Conservation (phyloP, 768 basidiomycete species). For the Podaxis sp. region DNA sequence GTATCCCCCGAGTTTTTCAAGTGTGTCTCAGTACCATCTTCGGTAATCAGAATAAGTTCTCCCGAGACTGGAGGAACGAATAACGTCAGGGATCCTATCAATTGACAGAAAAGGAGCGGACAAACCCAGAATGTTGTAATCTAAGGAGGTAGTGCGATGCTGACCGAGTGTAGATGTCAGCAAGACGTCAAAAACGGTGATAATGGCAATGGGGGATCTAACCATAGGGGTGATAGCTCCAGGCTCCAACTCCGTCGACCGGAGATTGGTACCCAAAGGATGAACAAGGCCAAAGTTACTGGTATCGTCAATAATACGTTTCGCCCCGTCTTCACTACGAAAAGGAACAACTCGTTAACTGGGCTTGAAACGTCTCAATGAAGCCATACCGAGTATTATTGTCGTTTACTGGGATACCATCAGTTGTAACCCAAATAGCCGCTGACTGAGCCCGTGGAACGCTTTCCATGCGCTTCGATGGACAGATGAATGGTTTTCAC, state of each 20-base stretch:
- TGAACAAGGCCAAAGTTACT: conserved; percentile 39
- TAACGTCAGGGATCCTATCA: conserved; percentile 5
- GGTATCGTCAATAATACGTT: conserved; percentile 31
- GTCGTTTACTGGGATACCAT: conserved; percentile 47
- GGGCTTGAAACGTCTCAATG: not conserved
- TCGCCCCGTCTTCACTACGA: conserved; percentile 47
- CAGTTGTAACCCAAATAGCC: conserved; percentile 45
- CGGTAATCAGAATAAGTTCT: conserved; percentile 49
- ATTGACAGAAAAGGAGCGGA: not conserved
- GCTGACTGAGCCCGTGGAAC: conserved; percentile 32
- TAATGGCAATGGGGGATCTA: conserved; percentile 11
- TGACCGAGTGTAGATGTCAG: conserved; percentile 12
- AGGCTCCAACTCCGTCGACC: conserved; percentile 52
- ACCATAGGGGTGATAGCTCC: conserved; percentile 48
- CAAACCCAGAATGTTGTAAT: conserved; percentile 57
- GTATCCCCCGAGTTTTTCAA: conserved; percentile 52
- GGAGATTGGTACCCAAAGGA: conserved; percentile 41
- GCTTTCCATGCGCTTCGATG: conserved; percentile 25
- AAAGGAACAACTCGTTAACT: not conserved
- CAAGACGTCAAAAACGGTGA: not conserved
- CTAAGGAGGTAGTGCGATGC: conserved; percentile 53
- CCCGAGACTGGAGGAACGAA: conserved; percentile 39
- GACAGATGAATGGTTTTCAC: not conserved
- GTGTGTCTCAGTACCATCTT: conserved; percentile 50
- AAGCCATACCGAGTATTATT: conserved; percentile 40